Conservation (phyloP, 129 eudicot species). For the carrot (Daucus carota) region DNA sequence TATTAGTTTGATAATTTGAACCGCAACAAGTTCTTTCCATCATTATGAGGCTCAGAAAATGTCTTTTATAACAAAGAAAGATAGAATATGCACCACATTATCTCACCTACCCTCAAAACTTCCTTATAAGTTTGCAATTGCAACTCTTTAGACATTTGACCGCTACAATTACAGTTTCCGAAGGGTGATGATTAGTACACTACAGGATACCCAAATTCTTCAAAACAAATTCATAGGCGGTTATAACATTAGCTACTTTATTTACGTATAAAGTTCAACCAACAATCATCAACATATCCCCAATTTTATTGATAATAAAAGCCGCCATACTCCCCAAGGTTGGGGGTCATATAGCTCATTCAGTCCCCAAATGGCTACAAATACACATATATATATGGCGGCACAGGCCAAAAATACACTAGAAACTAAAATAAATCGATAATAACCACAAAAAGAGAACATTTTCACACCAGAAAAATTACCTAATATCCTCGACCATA, state of each 20-base stretch:
- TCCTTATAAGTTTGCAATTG: not conserved
- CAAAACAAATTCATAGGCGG: not conserved
- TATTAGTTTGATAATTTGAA: not conserved
- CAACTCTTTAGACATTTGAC: not conserved
- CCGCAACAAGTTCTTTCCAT: not conserved
- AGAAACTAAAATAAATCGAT: not conserved
- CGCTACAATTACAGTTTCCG: not conserved
- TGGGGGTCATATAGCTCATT: not conserved
- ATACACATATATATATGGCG: not conserved
- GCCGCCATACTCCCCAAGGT: not conserved
- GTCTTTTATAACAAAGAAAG: not conserved
- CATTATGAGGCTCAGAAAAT: not conserved
- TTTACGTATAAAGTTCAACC: too few species aligned
- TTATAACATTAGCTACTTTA: not conserved
- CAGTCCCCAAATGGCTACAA: not conserved
- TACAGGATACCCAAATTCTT: not conserved
- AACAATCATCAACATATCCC: not conserved
- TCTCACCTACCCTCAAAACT: not conserved
- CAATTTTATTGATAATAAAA: not conserved
- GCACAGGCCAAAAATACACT: not conserved
- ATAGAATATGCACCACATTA: not conserved
- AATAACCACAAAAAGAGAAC: not conserved
- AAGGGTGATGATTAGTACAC: not conserved
- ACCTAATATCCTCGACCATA: not conserved
- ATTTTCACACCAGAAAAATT: not conserved